A percentile compares a stretch with the other conserved stretches of the same genome.
Evolutionary conservation across 2,329 filamentous ascomycete genomes (phyloP).

Genomic region (Phyllosticta paracitricarpa): DNA sequence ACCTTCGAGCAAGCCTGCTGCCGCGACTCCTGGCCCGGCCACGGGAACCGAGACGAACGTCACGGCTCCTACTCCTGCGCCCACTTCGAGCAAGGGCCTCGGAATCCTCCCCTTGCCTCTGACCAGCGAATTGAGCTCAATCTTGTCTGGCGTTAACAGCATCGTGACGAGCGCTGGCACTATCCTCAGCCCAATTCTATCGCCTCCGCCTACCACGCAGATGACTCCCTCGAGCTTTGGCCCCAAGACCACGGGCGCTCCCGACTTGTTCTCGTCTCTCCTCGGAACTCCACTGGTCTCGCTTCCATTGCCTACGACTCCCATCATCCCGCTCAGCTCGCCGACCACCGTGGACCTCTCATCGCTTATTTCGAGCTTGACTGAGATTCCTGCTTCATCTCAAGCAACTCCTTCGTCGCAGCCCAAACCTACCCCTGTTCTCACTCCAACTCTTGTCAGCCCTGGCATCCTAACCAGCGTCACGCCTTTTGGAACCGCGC

Average conservation of each 20-base stretch:
- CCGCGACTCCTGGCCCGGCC: neutral
- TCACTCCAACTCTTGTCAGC: neutral
- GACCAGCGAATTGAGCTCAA: conserved; percentile 4
- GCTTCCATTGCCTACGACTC: conserved; percentile 2
- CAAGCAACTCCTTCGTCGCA: neutral
- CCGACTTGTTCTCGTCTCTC: conserved; percentile 5
- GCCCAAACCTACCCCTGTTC: conserved; percentile 1
- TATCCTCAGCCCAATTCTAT: neutral
- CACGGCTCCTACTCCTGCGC: neutral
- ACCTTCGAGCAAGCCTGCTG: neutral
- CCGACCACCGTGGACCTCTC: conserved; percentile 6
- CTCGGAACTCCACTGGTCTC: conserved; percentile 5
- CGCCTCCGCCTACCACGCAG: neutral
- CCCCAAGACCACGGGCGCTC: neutral
- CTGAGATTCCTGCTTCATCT: conserved; percentile 1
- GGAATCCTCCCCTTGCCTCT: conserved; percentile 1
- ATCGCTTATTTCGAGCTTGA: conserved; percentile 3
- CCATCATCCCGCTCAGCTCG: conserved; percentile 7
- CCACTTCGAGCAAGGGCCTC: neutral
- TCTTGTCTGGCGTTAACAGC: conserved; percentile 6
- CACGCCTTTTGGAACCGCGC: neutral
- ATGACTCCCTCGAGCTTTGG: neutral
- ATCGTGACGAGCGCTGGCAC: conserved; percentile 1
- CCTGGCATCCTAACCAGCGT: neutral
- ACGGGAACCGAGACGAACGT: neutral